These are phyloP conservation scores for Ophiostoma perfectum DNA, from an alignment of 2,329 filamentous ascomycete species.

Conservation along the genomic window DNA sequence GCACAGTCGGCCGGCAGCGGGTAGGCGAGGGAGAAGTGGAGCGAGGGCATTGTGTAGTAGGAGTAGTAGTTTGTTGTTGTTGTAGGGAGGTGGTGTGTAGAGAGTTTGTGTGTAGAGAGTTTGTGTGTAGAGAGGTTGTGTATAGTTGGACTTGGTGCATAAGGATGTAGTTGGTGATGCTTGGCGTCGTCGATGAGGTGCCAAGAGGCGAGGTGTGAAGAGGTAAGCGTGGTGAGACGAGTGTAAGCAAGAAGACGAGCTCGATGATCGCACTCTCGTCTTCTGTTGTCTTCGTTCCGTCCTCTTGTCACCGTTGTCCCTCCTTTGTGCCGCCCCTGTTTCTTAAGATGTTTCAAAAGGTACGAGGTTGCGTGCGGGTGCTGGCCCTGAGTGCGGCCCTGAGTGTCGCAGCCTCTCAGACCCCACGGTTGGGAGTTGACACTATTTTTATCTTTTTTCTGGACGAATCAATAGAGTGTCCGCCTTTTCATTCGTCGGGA, in stretches of 20 bases:
- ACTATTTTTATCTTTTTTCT: conserved; percentile 1
- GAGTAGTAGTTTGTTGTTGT: neutral
- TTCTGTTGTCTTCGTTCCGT: neutral
- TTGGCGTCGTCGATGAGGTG: neutral
- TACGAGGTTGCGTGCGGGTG: neutral
- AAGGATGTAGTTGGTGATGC: neutral
- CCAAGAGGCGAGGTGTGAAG: neutral
- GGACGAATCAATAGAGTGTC: neutral
- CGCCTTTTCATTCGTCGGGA: neutral
- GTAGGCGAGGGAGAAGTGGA: conserved; percentile 37
- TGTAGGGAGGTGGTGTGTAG: no score
- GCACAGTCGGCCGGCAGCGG: conserved; percentile 40
- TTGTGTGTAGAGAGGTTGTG: no score
- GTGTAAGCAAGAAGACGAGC: neutral
- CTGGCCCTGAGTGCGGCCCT: neutral
- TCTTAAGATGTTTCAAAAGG: conserved; percentile 1
- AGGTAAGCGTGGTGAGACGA: neutral
- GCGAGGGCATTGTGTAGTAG: conserved; percentile 30
- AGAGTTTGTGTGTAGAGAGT: no score
- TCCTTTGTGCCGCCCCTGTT: neutral
- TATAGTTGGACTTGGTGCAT: neutral
- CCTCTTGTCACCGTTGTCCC: neutral
- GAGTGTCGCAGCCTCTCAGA: neutral
- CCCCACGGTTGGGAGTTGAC: neutral
- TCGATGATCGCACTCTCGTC: neutral